Evolutionary conservation across 768 basidiomycete species (phyloP), one percentile per base, ranked within the genome.

Genomic region (Hysterangium stoloniferum): DNA sequence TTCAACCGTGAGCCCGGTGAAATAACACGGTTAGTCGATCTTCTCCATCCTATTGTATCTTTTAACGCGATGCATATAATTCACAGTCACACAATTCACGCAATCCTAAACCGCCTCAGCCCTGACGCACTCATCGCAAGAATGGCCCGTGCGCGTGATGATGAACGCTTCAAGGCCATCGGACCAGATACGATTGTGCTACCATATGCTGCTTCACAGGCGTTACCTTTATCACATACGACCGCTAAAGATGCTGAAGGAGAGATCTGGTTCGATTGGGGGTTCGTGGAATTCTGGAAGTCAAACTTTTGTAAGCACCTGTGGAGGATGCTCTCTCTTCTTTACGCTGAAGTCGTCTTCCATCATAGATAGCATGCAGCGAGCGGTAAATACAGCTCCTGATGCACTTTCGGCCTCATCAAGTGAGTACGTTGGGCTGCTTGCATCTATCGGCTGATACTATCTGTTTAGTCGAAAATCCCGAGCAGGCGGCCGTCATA

Each of bases 221-320:
- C 49, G 8, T 24, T 20, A 11, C 5, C 41, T 3, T 19, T 52
- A 25, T 75, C 80, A 24, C 59, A 64, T 13, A 59, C 68, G 25
- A 54, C 54, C 17, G 55, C 68, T 20, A 25, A 61, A 67, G 80
- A 80, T 54, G 85, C 88, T 59, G 87, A 80, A 24, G 71, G 67
- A 34, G 91, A 93, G 66, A 75, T 96, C 33, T 98, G 96, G 96
- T 88, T 98, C 61, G 94, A 98, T 64, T 98, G 94, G 91, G 78
- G 84, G 0, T 98, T 98, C 66, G 81, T 96, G 5, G 96, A 99
- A 66, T 99, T 97, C 65, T 94, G 91, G 86, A 98, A 98, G 70
- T 93, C 90, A 40, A 94, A 95, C 61, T 96, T 93, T 61, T 90
- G 95, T 95, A 59, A 62, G 87, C 66, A 22, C 6, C 38, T 38